phyloP scores from a whole-genome alignment of 495 filamentous ascomycete genomes.

The Penicillium verhagenii region DNA sequence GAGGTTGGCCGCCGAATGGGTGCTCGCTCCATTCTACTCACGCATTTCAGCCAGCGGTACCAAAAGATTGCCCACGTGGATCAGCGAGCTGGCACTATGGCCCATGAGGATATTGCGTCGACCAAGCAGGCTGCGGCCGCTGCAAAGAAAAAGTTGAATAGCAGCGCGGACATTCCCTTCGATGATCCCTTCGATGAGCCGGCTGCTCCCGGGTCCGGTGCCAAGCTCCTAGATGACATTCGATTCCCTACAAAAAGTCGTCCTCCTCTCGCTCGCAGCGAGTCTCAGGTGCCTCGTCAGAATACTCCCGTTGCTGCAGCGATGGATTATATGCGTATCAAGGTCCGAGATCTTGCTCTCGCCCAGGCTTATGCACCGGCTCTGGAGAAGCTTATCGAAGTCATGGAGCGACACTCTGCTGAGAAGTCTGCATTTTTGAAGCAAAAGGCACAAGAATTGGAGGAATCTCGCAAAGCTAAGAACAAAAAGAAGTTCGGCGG shows the following conservation, averaged over 20 bases:
- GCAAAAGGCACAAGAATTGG: constrained; percentile 20
- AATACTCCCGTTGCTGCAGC: constrained; percentile 64
- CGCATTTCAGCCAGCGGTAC: constrained; percentile 96
- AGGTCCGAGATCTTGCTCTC: constrained; percentile 74
- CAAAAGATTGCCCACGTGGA: constrained; percentile 61
- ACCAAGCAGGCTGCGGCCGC: constrained; percentile 22
- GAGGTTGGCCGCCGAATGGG: constrained; percentile 73
- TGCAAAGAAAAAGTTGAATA: constrained; percentile 5
- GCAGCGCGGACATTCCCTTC: constrained; percentile 30
- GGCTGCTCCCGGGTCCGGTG: constrained; percentile 2
- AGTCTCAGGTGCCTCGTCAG: constrained; percentile 2
- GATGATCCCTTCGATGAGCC: constrained; percentile 28
- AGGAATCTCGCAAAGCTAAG: constrained; percentile 24
- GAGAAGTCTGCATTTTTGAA: constrained; percentile 19
- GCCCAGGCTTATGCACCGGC: constrained; percentile 74
- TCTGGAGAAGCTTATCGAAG: constrained; percentile 63
- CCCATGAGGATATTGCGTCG: constrained; percentile 11
- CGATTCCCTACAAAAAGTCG: constrained; percentile 7
- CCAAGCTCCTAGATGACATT: constrained; percentile 23
- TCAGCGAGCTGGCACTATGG: constrained; percentile 9
- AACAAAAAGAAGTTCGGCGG: constrained; percentile 26
- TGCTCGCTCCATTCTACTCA: constrained; percentile 73
- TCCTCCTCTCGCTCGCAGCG: constrained; percentile 6
- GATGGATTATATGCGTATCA: constrained; percentile 87
- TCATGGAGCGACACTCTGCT: constrained; percentile 28